Conservation (phyloP, 371 early-diverging fungal genomes). For the Mucor indicus region DNA sequence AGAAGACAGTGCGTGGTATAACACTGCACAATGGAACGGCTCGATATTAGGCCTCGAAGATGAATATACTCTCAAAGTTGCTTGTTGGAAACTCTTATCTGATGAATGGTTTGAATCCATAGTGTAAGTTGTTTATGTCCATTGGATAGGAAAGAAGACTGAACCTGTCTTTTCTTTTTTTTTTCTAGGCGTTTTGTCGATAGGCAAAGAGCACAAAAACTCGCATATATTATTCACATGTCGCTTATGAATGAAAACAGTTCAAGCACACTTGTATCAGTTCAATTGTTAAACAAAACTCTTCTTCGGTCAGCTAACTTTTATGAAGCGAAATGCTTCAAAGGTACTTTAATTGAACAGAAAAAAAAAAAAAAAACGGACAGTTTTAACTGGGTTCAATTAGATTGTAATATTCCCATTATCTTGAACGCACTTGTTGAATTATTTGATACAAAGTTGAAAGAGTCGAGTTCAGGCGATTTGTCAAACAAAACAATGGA, state of each 20-base stretch:
- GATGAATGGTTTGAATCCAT: conserved; percentile 59
- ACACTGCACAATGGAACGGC: conserved; percentile 41
- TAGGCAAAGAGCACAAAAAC: conserved; percentile 13
- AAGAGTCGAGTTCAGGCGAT: conserved; percentile 12
- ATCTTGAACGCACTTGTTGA: conserved; percentile 12
- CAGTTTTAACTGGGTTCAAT: too few relatives aligned
- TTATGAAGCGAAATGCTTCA: conserved; percentile 52
- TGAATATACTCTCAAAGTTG: conserved; percentile 33
- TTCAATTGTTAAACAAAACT: conserved; percentile 28
- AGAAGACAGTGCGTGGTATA: conserved; percentile 1
- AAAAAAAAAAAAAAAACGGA: too few relatives aligned
- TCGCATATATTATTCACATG: conserved; percentile 15
- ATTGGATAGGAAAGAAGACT: not conserved
- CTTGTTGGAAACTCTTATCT: conserved; percentile 51
- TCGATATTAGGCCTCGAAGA: conserved; percentile 22
- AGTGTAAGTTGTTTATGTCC: conserved; percentile 20
- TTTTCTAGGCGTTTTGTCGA: conserved; percentile 25
- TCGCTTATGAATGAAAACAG: conserved; percentile 11
- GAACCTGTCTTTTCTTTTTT: conserved; percentile 2
- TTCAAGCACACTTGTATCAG: conserved; percentile 9
- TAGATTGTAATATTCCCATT: conserved; percentile 21
- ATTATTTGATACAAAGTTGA: conserved; percentile 11
- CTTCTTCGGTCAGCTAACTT: conserved; percentile 55
- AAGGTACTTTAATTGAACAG: conserved; percentile 25
- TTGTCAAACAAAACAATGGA: conserved; percentile 3